Percentiles rank a stretch among this genome's conserved stretches.
Conservation (phyloP, 1,284 basidiomycete species). For the Ustilago loliicola region DNA sequence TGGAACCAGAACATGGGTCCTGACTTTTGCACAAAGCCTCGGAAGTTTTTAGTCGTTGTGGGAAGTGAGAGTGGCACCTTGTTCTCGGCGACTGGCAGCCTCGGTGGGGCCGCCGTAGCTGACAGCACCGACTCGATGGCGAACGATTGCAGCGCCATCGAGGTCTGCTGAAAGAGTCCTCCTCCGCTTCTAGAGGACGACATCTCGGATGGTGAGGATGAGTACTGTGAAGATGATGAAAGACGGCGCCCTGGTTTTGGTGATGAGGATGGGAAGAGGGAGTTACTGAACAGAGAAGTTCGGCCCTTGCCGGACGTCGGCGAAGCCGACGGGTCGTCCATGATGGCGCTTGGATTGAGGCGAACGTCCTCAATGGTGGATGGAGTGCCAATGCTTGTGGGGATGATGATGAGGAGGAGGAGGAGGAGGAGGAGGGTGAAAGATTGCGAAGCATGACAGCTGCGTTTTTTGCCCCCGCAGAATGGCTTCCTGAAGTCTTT, state of each 20-base stretch:
- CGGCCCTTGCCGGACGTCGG: constrained; percentile 38
- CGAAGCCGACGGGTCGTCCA: constrained; percentile 39
- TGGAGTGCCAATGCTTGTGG: neutral
- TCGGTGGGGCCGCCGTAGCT: constrained; percentile 57
- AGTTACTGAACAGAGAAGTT: constrained; percentile 42
- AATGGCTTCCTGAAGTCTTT: constrained; percentile 1
- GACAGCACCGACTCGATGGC: constrained; percentile 62
- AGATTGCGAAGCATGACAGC: constrained; percentile 1
- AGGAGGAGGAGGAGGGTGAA: constrained; percentile 2
- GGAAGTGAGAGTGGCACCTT: constrained; percentile 66
- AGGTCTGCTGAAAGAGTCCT: constrained; percentile 50
- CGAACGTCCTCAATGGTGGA: neutral
- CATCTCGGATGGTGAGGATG: constrained; percentile 23
- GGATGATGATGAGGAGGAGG: neutral
- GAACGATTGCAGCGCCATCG: constrained; percentile 55
- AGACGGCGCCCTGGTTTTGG: constrained; percentile 20
- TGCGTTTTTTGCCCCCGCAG: constrained; percentile 6
- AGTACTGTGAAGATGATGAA: constrained; percentile 32
- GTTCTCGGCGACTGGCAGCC: constrained; percentile 63
- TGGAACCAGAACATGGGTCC: constrained; percentile 69
- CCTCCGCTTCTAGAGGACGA: constrained; percentile 5
- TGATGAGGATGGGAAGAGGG: constrained; percentile 24
- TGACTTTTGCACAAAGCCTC: constrained; percentile 68
- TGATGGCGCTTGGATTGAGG: constrained; percentile 6
- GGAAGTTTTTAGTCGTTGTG: constrained; percentile 67